Evolutionary conservation across 495 filamentous ascomycete genomes (phyloP), one percentile per base, ranked within the genome.

Genomic region (Trypethelium eluteriae): DNA sequence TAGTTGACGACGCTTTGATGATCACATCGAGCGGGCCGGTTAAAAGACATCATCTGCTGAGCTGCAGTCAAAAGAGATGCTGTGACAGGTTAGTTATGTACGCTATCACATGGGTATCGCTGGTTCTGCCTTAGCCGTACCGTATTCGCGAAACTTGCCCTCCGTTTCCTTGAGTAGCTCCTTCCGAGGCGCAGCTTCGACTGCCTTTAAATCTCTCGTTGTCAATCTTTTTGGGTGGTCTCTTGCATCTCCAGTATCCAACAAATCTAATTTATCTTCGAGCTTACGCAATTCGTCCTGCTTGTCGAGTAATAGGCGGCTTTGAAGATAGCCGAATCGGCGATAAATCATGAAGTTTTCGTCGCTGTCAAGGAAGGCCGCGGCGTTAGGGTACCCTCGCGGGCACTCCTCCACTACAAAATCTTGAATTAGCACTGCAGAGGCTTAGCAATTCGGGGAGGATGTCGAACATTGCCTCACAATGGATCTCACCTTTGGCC

Each of bases 261-360:
- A 50, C 4, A 35, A n/a, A 39, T 74, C 68, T 14, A 76, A 63
- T 57, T 69, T 50, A 18, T 67, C 47, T 61, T 76, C 74, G 3
- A 75, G 67, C 16, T 56, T 39, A 46, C 70, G 62, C 46, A 76
- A 39, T 25, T 72, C 57, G 35, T 75, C 70, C 50, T 76, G 74
- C 62, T 71, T 72, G 18, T 72, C 61, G 1, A 76, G 68, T 1
- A 76, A 67, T 1, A 75, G 41, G 25, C 74, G 36, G 10, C 71
- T 62, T 62, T 76, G 73, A 2, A 76, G 39, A 53, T 72, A 75
- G 12, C 74, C 74, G 57, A 75, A 75, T 11, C 74, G 70, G 2
- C 74, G 73, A 64, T 72, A 76, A 4, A 74, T 39, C 67, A 67
- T 70, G 64, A 75, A 74, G 61, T 64, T 70, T 61, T 76, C 74